Evolutionary conservation across 2,329 filamentous ascomycete species (phyloP).

Genomic region (Fragosphaeria purpurea): DNA sequence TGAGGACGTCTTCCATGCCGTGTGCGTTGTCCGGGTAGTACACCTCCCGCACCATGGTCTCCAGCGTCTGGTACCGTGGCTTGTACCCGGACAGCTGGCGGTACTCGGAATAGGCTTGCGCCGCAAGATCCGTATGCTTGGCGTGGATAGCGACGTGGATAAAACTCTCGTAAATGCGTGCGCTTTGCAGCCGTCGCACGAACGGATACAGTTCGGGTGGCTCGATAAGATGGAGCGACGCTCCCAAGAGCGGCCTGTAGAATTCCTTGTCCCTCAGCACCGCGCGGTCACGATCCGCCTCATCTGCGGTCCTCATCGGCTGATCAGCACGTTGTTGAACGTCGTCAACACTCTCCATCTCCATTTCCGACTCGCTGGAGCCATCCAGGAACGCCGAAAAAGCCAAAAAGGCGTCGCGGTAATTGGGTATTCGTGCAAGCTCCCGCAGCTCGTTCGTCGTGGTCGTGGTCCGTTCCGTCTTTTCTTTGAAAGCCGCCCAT

Average conservation of each 20-base stretch:
- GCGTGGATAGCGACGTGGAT: slow-evolving; percentile 23
- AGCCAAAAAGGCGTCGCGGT: background rate
- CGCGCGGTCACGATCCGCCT: background rate
- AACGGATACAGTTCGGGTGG: slow-evolving; percentile 24
- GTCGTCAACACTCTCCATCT: too few relatives aligned
- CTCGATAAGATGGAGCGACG: slow-evolving; percentile 7
- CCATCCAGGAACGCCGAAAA: background rate
- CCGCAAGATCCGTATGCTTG: slow-evolving; percentile 22
- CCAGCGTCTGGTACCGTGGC: slow-evolving; percentile 30
- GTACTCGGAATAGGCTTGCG: slow-evolving; percentile 36
- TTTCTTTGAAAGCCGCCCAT: slow-evolving; percentile 24
- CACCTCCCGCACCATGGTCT: slow-evolving; percentile 32
- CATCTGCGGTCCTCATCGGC: background rate
- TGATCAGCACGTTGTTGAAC: too few relatives aligned
- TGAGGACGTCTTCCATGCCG: slow-evolving; percentile 36
- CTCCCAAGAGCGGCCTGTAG: slow-evolving; percentile 7
- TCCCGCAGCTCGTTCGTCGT: slow-evolving; percentile 25
- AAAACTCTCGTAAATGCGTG: slow-evolving; percentile 33
- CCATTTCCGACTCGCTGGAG: too few relatives aligned
- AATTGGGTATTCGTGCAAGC: background rate
- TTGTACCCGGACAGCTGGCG: slow-evolving; percentile 28
- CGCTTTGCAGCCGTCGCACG: slow-evolving; percentile 29
- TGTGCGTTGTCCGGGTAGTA: slow-evolving; percentile 24
- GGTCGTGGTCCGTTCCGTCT: slow-evolving; percentile 1
- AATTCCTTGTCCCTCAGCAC: background rate